Percentiles rank a stretch among this genome's conserved stretches.
Conservation (phyloP, 2,329 filamentous ascomycete genomes). For the Ascochyta pisi region DNA sequence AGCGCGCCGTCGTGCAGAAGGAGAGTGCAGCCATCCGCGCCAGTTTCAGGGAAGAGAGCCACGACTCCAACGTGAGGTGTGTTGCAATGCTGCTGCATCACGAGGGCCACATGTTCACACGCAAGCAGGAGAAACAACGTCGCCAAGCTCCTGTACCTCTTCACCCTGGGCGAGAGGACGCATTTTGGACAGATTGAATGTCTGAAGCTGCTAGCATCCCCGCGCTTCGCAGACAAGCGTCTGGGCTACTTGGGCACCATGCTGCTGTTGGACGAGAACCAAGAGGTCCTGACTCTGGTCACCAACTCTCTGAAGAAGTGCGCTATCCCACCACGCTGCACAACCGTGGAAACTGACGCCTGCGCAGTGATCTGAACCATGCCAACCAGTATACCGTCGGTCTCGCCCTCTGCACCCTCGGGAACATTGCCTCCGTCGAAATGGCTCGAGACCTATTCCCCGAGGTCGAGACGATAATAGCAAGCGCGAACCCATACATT, state of each 20-base stretch:
- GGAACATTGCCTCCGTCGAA: constrained; percentile 96
- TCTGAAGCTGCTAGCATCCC: constrained; percentile 93
- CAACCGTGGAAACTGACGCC: constrained; percentile 21
- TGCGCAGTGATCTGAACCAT: constrained; percentile 84
- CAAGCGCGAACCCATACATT: constrained; percentile 97
- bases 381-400: constrained; percentile 99
- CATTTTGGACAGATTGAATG: constrained; percentile 99
- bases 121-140: constrained; percentile 90
- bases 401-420: constrained; percentile 91
- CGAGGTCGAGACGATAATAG: constrained; percentile 90
- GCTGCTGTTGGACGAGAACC: constrained; percentile 94
- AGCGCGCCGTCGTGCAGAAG: constrained; percentile 97
- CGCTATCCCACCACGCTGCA: constrained; percentile 25
- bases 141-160: constrained; percentile 96
- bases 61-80: constrained; percentile 88
- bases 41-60: constrained; percentile 96
- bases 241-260: constrained; percentile 96
- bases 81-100: constrained; percentile 20
- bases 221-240: constrained; percentile 96
- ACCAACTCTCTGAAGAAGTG: constrained; percentile 99
- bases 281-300: constrained; percentile 95
- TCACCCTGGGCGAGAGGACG: constrained; percentile 94
- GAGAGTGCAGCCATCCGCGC: constrained; percentile 97
- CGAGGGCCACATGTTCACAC: constrained; percentile 30
- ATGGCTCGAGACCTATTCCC: constrained; percentile 98